Conservation (phyloP, 805 yeast species). For the Saturnispora hagleri region DNA sequence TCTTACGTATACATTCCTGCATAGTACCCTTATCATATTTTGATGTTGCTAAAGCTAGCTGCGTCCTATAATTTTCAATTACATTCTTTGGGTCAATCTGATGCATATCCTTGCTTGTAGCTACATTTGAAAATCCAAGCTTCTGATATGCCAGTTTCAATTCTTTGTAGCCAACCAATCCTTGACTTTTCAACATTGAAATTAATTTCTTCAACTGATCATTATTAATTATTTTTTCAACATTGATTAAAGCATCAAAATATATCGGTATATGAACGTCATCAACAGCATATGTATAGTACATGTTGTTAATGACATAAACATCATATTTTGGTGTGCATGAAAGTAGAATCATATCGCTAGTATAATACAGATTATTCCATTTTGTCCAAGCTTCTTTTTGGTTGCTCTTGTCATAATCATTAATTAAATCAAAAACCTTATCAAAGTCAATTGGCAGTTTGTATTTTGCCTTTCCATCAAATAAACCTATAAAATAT, state of each 20-base stretch:
- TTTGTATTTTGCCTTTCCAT: constrained; percentile 16
- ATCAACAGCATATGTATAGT: constrained; percentile 35
- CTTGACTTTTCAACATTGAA: constrained; percentile 40
- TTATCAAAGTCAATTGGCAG: constrained; percentile 18
- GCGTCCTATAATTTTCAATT: constrained; percentile 22
- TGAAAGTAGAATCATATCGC: constrained; percentile 35
- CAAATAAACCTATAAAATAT: constrained; percentile 30
- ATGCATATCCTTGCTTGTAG: constrained; percentile 15
- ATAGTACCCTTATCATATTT: constrained; percentile 22
- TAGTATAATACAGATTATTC: constrained; percentile 16
- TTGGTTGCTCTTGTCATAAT: constrained; percentile 19
- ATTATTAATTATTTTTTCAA: constrained; percentile 37
- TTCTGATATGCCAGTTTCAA: constrained; percentile 21
- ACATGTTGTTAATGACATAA: constrained; percentile 38
- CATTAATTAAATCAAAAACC: constrained; percentile 20
- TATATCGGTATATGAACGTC: constrained; percentile 39
- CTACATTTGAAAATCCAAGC: constrained; percentile 22
- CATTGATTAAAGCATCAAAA: constrained; percentile 46
- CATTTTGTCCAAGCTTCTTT: constrained; percentile 19
- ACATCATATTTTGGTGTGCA: constrained; percentile 42
- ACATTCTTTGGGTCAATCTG: constrained; percentile 21
- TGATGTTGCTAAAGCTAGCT: constrained; percentile 16
- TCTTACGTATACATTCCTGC: constrained; percentile 31
- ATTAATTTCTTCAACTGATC: constrained; percentile 31
- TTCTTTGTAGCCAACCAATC: constrained; percentile 44